A percentile compares a stretch with the other conserved stretches of the same genome.
phyloP scores from a whole-genome alignment of 768 basidiomycete genomes.

The Serpula lacrymans region DNA sequence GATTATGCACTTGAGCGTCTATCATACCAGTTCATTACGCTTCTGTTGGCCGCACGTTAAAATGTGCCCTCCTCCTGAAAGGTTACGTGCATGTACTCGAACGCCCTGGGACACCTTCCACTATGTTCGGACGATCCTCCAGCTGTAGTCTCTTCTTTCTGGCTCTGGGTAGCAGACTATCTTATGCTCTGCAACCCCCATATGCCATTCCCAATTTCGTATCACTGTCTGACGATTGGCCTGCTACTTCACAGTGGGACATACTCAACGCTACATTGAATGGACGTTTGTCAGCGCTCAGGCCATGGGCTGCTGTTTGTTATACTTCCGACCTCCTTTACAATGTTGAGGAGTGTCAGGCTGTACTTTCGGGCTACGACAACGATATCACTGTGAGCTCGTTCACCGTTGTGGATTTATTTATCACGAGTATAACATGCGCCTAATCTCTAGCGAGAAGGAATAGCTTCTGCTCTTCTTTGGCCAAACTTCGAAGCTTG shows the following conservation, averaged over 20 bases:
- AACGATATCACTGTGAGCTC: slow-evolving; percentile 8
- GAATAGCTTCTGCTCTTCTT: slow-evolving; percentile 13
- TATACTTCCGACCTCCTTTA: slow-evolving; percentile 18
- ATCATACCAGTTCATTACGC: no score
- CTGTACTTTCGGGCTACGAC: slow-evolving; percentile 9
- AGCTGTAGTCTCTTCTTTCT: no score
- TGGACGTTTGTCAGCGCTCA: slow-evolving; percentile 15
- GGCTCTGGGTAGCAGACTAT: no score
- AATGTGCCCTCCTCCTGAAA: no score
- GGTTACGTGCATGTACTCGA: no score
- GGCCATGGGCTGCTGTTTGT: slow-evolving; percentile 20
- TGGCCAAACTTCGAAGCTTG: slow-evolving; percentile 23
- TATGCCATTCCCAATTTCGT: not conserved
- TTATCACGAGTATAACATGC: not conserved
- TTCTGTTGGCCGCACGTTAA: no score
- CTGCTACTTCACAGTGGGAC: slow-evolving; percentile 8
- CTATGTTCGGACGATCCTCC: no score
- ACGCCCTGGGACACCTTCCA: no score
- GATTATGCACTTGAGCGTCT: no score
- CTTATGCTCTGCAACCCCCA: slow-evolving; percentile 1
- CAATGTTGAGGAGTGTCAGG: slow-evolving; percentile 11
- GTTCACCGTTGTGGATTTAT: no score
- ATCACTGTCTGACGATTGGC: slow-evolving; percentile 9
- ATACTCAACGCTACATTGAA: slow-evolving; percentile 13
- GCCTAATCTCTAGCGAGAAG: slow-evolving; percentile 12